phyloP scores from a whole-genome alignment of 1,284 basidiomycete species.

The Spongiforma sp. region DNA sequence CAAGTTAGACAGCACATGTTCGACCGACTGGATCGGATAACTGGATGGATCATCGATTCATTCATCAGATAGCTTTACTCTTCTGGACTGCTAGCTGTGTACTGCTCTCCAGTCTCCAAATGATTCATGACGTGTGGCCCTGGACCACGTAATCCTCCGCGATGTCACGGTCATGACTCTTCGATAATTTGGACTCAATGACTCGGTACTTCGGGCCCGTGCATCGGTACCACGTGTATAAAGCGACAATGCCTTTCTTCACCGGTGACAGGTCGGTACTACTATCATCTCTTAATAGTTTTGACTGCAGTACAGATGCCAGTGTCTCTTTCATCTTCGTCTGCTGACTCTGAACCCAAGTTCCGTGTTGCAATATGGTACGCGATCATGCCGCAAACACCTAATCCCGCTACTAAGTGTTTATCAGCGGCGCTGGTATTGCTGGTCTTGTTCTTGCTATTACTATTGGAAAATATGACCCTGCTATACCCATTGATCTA shows the following conservation, averaged over 20 bases:
- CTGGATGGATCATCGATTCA: too few species aligned
- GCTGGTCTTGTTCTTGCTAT: conserved; percentile 18
- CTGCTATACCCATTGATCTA: conserved; percentile 8
- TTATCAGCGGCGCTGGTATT: conserved; percentile 4
- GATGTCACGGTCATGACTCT: too few species aligned
- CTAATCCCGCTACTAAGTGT: background rate
- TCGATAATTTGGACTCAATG: background rate
- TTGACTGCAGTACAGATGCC: conserved; percentile 6
- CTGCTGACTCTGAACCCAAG: background rate
- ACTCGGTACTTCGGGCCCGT: background rate
- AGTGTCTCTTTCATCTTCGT: background rate
- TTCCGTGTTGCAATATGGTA: conserved; percentile 28
- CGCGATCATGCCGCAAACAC: too few species aligned
- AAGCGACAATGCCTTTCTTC: background rate
- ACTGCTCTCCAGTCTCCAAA: too few species aligned
- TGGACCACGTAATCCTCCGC: background rate
- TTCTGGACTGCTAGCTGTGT: too few species aligned
- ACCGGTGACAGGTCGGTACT: background rate
- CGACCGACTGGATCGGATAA: too few species aligned
- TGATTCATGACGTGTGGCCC: too few species aligned
- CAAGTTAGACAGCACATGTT: too few species aligned
- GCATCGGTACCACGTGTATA: background rate
- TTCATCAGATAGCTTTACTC: too few species aligned
- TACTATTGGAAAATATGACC: conserved; percentile 20
- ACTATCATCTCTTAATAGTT: background rate